These are phyloP conservation scores for Penicillium robsamsonii DNA, from an alignment of 495 filamentous ascomycete species.

Conservation along the genomic window DNA sequence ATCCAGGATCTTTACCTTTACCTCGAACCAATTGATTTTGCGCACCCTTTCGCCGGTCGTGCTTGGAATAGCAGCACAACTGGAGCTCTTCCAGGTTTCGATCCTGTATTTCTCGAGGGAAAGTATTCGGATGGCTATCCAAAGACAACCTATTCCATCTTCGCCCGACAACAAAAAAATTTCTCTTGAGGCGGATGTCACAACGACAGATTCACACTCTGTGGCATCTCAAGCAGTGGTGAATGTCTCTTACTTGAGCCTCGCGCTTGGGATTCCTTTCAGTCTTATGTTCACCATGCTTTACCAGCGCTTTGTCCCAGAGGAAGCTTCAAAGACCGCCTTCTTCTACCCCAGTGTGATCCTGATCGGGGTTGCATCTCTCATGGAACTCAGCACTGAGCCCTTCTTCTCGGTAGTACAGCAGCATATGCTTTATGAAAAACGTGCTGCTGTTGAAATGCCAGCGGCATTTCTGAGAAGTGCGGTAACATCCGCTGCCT, in stretches of 20 bases:
- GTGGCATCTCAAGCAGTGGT: slow-evolving; percentile 65
- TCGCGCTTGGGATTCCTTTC: slow-evolving; percentile 65
- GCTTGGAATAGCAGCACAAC: slow-evolving; percentile 79
- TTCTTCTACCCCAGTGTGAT: slow-evolving; percentile 62
- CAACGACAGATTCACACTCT: slow-evolving; percentile 15
- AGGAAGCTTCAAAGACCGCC: slow-evolving; percentile 54
- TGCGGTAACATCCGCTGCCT: slow-evolving; percentile 62
- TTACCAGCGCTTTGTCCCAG: slow-evolving; percentile 59
- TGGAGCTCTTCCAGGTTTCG: slow-evolving; percentile 86
- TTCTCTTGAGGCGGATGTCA: slow-evolving; percentile 17
- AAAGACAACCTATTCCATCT: slow-evolving; percentile 58
- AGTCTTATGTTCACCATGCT: slow-evolving; percentile 57
- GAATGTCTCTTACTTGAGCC: slow-evolving; percentile 81
- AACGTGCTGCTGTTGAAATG: slow-evolving; percentile 76
- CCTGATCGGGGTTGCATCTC: slow-evolving; percentile 69
- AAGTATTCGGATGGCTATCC: slow-evolving; percentile 78
- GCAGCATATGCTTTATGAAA: slow-evolving; percentile 72
- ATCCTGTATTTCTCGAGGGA: slow-evolving; percentile 91
- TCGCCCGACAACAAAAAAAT: slow-evolving; percentile 12
- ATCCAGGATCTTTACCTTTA: slow-evolving; percentile 84
- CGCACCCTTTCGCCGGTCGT: slow-evolving; percentile 80
- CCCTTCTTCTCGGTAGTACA: slow-evolving; percentile 83
- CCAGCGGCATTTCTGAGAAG: slow-evolving; percentile 75
- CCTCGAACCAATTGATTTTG: slow-evolving; percentile 83
- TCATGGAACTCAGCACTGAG: slow-evolving; percentile 79